Evolutionary conservation across 2,329 filamentous ascomycete species (phyloP), one percentile per base, ranked within the genome.

Genomic region (Diaporthe sp.): DNA sequence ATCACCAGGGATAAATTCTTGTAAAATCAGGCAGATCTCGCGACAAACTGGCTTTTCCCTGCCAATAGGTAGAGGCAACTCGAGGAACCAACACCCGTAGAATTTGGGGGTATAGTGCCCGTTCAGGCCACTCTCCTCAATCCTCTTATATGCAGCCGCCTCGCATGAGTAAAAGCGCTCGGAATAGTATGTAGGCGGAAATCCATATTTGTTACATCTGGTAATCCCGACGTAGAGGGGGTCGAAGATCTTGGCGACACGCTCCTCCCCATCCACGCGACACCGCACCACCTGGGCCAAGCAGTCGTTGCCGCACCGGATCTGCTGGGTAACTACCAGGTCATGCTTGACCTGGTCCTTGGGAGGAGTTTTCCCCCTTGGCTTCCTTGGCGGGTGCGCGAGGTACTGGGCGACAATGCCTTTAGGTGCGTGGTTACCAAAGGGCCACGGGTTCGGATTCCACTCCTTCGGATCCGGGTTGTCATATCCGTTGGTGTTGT

Each of bases 191-290:
- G 67, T 71, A 17, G 67, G 67, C n/a, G 67, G 28, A 47, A 65
- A 31, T 13, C n/a, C 39, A 15, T 47, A 31, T 20, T 58, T 8
- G 9, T 37, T 37, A 58, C 55, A 58, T 17, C 28, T 44, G 3
- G 17, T 37, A 53, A 42, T 22, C 13, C n/a, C 34, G 37, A 71
- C 10, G 8, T 71, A 57, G 0, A 71, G 51, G 5, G 67, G 67
- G 51, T 71, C 67, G 22, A 57, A 71, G n/a, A 71, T 71, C 53
- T 57, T 71, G 4, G 67, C 67, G 20, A 71, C 67, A 34, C 28
- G 55, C 55, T 58, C 55, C 31, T 58, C 28, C 15, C 55, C 55
- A 10, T 58, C 17, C 15, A 58, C 49, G n/a, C 8, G 49, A 15
- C 49, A 70, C 37, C 51, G 31, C 13, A 70, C 67, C 12, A 70